These are phyloP conservation scores for Ophioceras dolichostomum DNA, from an alignment of 2,329 filamentous ascomycete genomes.

Conservation along the genomic window DNA sequence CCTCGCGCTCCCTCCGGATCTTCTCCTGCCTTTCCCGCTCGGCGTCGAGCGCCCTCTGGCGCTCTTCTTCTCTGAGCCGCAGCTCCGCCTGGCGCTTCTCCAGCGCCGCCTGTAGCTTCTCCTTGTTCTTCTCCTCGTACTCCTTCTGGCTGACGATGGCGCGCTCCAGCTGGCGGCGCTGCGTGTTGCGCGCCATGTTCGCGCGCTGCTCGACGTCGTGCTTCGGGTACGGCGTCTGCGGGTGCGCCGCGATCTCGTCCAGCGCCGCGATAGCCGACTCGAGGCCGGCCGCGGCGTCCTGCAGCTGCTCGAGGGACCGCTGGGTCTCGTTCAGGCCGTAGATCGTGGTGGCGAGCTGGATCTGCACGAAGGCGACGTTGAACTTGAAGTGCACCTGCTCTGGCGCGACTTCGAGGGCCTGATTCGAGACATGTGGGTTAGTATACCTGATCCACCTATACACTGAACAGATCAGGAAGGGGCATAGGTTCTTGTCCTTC, in stretches of 20 bases:
- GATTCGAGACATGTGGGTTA: slow-evolving; percentile 9
- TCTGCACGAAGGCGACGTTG: slow-evolving; percentile 96
- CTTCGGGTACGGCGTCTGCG: slow-evolving; percentile 74
- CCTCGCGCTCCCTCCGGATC: slow-evolving; percentile 75
- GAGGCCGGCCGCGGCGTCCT: slow-evolving; percentile 63
- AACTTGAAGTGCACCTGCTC: slow-evolving; percentile 89
- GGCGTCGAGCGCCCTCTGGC: slow-evolving; percentile 51
- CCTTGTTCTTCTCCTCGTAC: slow-evolving; percentile 87
- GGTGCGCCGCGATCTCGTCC: slow-evolving; percentile 49
- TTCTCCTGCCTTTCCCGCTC: slow-evolving; percentile 66
- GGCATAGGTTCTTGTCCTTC: neutral
- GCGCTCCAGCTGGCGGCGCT: slow-evolving; percentile 81
- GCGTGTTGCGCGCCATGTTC: slow-evolving; percentile 93
- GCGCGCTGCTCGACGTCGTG: slow-evolving; percentile 88
- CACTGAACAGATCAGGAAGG: no score
- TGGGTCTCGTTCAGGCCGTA: slow-evolving; percentile 63
- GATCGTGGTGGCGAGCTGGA: slow-evolving; percentile 77
- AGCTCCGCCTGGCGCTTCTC: slow-evolving; percentile 72
- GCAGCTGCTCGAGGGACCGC: slow-evolving; percentile 67
- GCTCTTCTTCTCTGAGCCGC: slow-evolving; percentile 64
- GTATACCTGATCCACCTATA: slow-evolving; percentile 1
- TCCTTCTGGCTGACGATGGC: slow-evolving; percentile 74
- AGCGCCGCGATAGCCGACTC: slow-evolving; percentile 71
- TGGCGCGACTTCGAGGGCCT: slow-evolving; percentile 66
- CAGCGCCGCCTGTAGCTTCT: slow-evolving; percentile 71